Evolutionary conservation across 176 grass and related monocot species (phyloP).

Genomic region (Aegilops tauschii): DNA sequence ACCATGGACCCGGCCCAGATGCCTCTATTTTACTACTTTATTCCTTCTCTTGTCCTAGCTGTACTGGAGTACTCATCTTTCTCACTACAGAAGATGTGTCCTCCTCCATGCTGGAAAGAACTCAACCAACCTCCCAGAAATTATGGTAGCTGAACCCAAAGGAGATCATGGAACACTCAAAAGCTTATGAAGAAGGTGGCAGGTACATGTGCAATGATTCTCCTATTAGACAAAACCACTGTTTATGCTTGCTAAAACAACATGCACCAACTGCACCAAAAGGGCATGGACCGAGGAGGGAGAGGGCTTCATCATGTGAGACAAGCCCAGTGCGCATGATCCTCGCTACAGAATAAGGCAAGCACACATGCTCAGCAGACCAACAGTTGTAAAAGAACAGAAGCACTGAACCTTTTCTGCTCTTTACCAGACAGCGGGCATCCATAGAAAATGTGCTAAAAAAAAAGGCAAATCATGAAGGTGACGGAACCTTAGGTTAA

Average conservation of each 20-base stretch:
- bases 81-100: constrained; percentile 5
- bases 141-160: not conserved
- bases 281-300: not conserved
- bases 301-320: constrained; percentile 17
- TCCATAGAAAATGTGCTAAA: not conserved
- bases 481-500: not conserved
- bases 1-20: not conserved
- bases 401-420: not conserved
- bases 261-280: constrained; percentile 1
- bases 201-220: constrained; percentile 44
- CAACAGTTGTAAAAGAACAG: not conserved
- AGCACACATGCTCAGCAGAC: not conserved
- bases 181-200: not conserved
- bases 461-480: not conserved
- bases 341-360: constrained; percentile 16
- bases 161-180: not conserved
- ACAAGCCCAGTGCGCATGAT: constrained; percentile 1
- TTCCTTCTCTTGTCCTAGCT: constrained; percentile 20
- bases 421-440: not conserved
- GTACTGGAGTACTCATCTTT: not conserved
- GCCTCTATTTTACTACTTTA: constrained; percentile 10
- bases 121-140: not conserved
- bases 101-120: constrained; percentile 3
- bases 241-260: not conserved
- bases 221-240: constrained; percentile 17